phyloP scores from a whole-genome alignment of 495 filamentous ascomycete genomes.

The Saxispiralis lemnorum region DNA sequence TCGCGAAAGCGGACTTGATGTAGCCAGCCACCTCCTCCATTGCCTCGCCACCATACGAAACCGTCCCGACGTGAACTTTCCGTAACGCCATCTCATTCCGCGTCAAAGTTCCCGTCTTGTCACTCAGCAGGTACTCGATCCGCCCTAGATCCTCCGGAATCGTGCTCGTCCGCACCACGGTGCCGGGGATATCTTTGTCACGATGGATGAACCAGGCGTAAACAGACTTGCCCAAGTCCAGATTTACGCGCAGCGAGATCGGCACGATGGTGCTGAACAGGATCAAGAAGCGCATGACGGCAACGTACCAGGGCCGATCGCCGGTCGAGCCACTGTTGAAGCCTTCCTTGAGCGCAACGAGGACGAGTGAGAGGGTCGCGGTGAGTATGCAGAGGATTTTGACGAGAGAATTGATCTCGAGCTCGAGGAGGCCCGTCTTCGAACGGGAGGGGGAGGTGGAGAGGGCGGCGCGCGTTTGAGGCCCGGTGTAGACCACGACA shows the following conservation, averaged over 20 bases:
- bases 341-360: slow-evolving; percentile 66
- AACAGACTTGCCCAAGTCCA: slow-evolving; percentile 91
- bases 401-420: slow-evolving; percentile 93
- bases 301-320: slow-evolving; percentile 65
- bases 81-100: slow-evolving; percentile 84
- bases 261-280: slow-evolving; percentile 98
- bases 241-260: slow-evolving; percentile 85
- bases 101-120: slow-evolving; percentile 94
- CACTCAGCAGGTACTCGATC: slow-evolving; percentile 89
- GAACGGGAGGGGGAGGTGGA: slow-evolving; percentile 82
- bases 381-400: slow-evolving; percentile 90
- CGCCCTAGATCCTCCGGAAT: slow-evolving; percentile 93
- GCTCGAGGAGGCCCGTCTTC: slow-evolving; percentile 82
- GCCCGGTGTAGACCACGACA: slow-evolving; percentile 82
- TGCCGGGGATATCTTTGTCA: slow-evolving; percentile 73
- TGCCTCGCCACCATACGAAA: slow-evolving; percentile 92
- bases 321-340: slow-evolving; percentile 30
- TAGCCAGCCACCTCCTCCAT: slow-evolving; percentile 92
- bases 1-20: slow-evolving; percentile 55
- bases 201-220: slow-evolving; percentile 92
- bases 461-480: slow-evolving; percentile 82
- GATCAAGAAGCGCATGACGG: slow-evolving; percentile 88
- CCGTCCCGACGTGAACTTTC: slow-evolving; percentile 94
- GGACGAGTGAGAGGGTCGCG: slow-evolving; percentile 62
- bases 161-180: slow-evolving; percentile 87